Base-by-base conservation (phyloP, 768 basidiomycete species). In the Cyclocybe cylindracea region DNA sequence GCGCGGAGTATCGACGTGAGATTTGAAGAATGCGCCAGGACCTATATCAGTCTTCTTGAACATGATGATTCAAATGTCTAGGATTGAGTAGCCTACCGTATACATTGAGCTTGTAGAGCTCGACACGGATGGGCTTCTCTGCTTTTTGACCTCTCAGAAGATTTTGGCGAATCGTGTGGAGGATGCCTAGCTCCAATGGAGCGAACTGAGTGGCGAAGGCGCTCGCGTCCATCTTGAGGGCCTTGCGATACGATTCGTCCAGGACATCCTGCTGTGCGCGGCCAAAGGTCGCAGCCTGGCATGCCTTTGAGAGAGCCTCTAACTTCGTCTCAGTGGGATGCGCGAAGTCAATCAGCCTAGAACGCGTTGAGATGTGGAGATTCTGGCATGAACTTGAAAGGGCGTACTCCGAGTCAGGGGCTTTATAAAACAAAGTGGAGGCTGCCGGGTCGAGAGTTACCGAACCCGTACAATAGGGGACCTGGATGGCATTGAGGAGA, bases 1-100 rank as follows among this genome's bases (percentile, higher is more conserved):
- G 7, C 74, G 72, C 5, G 77, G 78, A 0, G 79, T 79, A 51
- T 81, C 82, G 38, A 73, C 68, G 55, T 80, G 80, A 1, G 74
- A 37, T 55, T 78, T 79, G 69, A 81, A 82, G 58, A 78, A 80
- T 0, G 71, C 71, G 8, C 67, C 78, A 41, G 70, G 58, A 1
- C 68, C 77, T 78, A 44, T 7, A 37, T 41, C 5, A 24, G 6
- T 16, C 36, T 33, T 9, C 39, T 10, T 18, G 38, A 18, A 37
- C 33, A 24, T 37, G 14, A 34, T 11, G n/a, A 8, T 19, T 19
- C 14, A 16, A 16, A 1, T 33, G 10, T 35, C 19, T 44, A 55
- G 29, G 35, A 10, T n/a, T 16, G 34, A 10, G 18, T 6, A n/a
- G 55, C 56, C 2, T 38, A 74, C 73, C 70, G 44, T 73, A 74